Evolutionary conservation across 257 asterid species (phyloP).

Genomic region (Solanum tarapatanum): DNA sequence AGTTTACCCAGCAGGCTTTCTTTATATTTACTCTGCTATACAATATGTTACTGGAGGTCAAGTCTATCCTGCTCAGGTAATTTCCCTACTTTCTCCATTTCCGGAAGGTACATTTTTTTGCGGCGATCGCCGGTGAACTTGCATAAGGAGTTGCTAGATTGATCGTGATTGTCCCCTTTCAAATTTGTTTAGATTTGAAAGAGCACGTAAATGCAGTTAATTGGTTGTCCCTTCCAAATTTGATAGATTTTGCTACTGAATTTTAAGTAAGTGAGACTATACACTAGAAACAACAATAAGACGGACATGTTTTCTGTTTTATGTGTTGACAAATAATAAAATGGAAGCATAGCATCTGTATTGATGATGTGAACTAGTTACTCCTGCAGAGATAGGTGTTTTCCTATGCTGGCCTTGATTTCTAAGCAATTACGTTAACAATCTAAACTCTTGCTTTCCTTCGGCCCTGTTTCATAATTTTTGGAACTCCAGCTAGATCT

Average conservation of each 20-base stretch:
- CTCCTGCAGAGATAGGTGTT: too few species aligned
- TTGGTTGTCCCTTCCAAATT: background rate
- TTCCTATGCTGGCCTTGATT: background rate
- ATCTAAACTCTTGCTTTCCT: background rate
- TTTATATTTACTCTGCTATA: conserved; percentile 71
- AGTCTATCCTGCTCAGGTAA: conserved; percentile 83
- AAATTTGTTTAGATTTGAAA: background rate
- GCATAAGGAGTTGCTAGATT: background rate
- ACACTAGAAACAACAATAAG: background rate
- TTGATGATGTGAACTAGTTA: background rate
- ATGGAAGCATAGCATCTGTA: background rate
- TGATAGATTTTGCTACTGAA: background rate
- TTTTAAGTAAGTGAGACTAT: background rate
- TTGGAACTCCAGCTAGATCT: background rate
- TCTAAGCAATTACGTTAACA: background rate
- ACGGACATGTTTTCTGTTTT: background rate
- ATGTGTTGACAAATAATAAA: background rate
- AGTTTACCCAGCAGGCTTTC: conserved; percentile 97
- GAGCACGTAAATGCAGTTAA: background rate
- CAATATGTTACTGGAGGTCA: conserved; percentile 73
- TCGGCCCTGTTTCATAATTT: background rate
- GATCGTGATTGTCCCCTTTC: background rate
- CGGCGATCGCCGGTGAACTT: background rate
- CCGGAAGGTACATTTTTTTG: background rate
- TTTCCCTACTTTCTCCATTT: background rate